Conservation (phyloP, 129 eudicot species). For the Ambrosia artemisiifolia region DNA sequence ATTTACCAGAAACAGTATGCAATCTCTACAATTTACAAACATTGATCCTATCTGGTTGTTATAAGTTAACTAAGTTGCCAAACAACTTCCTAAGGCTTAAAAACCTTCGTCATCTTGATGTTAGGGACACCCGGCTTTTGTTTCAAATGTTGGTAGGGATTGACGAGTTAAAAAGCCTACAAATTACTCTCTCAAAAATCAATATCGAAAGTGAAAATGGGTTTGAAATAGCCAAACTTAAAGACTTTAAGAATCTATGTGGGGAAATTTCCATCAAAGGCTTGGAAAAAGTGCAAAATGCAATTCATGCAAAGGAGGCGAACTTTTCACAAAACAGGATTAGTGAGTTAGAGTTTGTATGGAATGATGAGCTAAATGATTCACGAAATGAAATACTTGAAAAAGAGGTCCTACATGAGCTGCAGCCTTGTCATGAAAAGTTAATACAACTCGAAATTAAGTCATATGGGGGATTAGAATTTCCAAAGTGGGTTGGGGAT, state of each 20-base stretch:
- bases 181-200: too few relatives aligned
- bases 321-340: constrained; percentile 3
- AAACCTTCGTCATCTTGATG: background rate
- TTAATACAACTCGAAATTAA: background rate
- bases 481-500: background rate
- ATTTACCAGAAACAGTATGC: background rate
- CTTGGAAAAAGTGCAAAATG: too few relatives aligned
- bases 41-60: too few relatives aligned
- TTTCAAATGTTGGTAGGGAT: too few relatives aligned
- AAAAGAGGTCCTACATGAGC: background rate
- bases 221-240: too few relatives aligned
- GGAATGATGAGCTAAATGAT: background rate
- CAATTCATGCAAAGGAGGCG: background rate
- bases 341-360: background rate
- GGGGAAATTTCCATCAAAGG: too few relatives aligned
- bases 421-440: background rate
- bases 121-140: too few relatives aligned
- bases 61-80: background rate
- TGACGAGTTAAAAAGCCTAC: too few relatives aligned
- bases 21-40: background rate
- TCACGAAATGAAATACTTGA: background rate
- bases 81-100: background rate
- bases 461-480: background rate
- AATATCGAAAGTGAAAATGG: too few relatives aligned
- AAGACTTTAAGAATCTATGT: too few relatives aligned